Conservation (phyloP, 2,329 filamentous ascomycete species). For the Cladophialophora carrionii region DNA sequence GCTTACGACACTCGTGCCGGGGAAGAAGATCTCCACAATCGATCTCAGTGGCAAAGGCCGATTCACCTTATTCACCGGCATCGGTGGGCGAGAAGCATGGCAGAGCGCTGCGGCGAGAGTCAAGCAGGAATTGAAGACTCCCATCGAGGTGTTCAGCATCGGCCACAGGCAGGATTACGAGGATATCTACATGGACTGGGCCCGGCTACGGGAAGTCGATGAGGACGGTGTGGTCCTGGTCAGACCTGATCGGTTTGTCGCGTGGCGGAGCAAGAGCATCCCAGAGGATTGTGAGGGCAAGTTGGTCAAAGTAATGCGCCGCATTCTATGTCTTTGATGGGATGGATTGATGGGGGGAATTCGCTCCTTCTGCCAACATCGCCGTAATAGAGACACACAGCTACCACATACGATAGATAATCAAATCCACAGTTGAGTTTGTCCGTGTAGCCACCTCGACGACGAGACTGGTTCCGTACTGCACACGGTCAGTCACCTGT, state of each 20-base stretch:
- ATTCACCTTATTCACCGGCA: slow-evolving; percentile 58
- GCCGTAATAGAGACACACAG: not conserved
- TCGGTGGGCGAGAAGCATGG: slow-evolving; percentile 57
- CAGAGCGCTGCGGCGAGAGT: slow-evolving; percentile 52
- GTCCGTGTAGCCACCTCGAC: not conserved
- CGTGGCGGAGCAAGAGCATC: slow-evolving; percentile 49
- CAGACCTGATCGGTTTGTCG: slow-evolving; percentile 62
- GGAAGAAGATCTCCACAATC: slow-evolving; percentile 56
- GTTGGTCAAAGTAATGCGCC: not conserved
- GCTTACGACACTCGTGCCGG: slow-evolving; percentile 49
- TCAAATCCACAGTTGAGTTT: too few relatives aligned
- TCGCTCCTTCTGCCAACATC: not conserved
- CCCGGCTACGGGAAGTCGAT: slow-evolving; percentile 55
- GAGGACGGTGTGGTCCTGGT: slow-evolving; percentile 63
- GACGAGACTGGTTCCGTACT: not conserved
- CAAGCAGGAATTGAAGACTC: slow-evolving; percentile 47
- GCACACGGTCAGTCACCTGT: too few relatives aligned
- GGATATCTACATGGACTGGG: slow-evolving; percentile 66
- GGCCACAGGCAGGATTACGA: slow-evolving; percentile 63
- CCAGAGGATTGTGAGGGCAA: not conserved
- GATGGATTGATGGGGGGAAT: not conserved
- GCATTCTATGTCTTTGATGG: not conserved
- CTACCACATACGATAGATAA: too few relatives aligned
- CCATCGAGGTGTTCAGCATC: slow-evolving; percentile 56
- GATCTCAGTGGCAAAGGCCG: slow-evolving; percentile 61